phyloP scores from a whole-genome alignment of 345 rosid genomes.

The Turnera subulata region DNA sequence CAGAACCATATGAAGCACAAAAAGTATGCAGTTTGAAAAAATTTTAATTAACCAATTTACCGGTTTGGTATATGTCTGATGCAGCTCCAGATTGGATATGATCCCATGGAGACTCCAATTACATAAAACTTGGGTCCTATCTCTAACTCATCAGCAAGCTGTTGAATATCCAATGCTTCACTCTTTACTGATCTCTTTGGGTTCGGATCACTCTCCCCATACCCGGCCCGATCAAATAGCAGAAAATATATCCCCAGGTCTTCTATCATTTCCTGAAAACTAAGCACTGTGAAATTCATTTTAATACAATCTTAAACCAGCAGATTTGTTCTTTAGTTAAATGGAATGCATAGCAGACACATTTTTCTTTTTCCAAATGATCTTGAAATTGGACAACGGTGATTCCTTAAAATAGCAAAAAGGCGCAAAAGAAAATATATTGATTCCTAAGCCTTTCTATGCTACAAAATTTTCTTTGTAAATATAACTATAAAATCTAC shows the following conservation, averaged over 20 bases:
- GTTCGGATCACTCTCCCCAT: slow-evolving; percentile 82
- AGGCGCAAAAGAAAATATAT: no score
- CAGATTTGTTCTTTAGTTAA: slow-evolving; percentile 1
- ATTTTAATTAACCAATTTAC: slow-evolving; percentile 27
- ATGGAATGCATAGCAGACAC: neutral
- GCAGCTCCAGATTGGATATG: slow-evolving; percentile 86
- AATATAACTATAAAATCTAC: no score
- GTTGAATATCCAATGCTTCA: slow-evolving; percentile 72
- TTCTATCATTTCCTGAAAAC: slow-evolving; percentile 66
- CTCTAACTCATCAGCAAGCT: slow-evolving; percentile 68
- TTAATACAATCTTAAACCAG: slow-evolving; percentile 1
- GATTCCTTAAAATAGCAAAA: no score
- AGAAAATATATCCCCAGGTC: slow-evolving; percentile 64
- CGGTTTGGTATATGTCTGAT: slow-evolving; percentile 84
- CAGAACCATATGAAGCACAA: neutral
- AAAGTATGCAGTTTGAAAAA: neutral
- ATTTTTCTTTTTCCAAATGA: neutral
- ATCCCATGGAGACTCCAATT: slow-evolving; percentile 88
- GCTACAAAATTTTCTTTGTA: no score
- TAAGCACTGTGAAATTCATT: slow-evolving; percentile 26
- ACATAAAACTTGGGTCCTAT: slow-evolving; percentile 64
- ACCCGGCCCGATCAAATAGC: slow-evolving; percentile 82
- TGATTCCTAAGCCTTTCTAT: no score
- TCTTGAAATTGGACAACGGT: no score
- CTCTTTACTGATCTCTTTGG: slow-evolving; percentile 62